Base-by-base conservation (phyloP, 208 protist genomes). In the Crithidia sp. region DNA sequence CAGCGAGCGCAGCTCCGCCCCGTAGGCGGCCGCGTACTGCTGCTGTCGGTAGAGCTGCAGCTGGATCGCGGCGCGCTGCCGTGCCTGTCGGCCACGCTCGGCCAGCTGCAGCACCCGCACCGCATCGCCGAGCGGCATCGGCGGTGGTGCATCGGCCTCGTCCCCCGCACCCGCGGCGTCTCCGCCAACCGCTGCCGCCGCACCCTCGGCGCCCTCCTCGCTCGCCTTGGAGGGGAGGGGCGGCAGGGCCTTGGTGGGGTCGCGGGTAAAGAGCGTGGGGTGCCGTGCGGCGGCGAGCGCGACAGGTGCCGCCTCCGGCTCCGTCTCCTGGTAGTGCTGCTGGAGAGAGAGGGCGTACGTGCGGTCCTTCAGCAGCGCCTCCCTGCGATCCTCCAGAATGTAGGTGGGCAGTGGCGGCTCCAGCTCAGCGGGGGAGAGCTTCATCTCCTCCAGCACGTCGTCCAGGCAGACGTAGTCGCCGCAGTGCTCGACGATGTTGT, bases 11-110 rank as follows among this genome's bases (percentile, higher is more conserved):
- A 88, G 89, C 40, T 90, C 85, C 62, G 92, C 72, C n/a, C 79
- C 81, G 55, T 84, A 77, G 5, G 64, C 53, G 5, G 73, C 56
- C 2, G 71, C 44, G 71, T 96, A 89, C 78, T 95, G 92, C 68
- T 98, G 94, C 80, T 97, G 89, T 4, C 73, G 49, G 70, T 92
- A 87, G 49, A 98, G 92, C 49, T 87, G 78, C 43, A 95, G 62
- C 78, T 98, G 97, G 70, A 97, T 95, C 50, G 86, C 83, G n/a
- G 95, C 96, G 13, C 95, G 89, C 71, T 98, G 91, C n/a, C 95
- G 88, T 7, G 96, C 97, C 76, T 99, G 97, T 8, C 97, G 84
- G 0, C 94, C 97, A 50, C 97, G 91, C 83, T 99, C 97, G 74
- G 95, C 97, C 5, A 93, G 70, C 79, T 99, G 97, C 50, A 99